Percentiles rank a stretch among this genome's conserved stretches.
Evolutionary conservation across 257 asterid genomes (phyloP).

Genomic region (Ligustrum vulgare): DNA sequence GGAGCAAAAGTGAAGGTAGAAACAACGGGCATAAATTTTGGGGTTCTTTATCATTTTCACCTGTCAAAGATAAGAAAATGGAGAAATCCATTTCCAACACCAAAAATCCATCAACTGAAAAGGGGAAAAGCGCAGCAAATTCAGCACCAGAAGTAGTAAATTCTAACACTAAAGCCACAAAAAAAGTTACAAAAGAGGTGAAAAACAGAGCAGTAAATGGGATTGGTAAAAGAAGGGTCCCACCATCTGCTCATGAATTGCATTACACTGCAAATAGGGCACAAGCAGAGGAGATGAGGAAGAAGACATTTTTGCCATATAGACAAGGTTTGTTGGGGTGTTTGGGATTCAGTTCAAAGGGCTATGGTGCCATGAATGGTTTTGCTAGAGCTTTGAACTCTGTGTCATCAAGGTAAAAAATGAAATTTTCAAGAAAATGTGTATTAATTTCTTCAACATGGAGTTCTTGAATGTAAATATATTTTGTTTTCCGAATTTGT

Average conservation of each 20-base stretch:
- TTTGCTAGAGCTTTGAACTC: slow-evolving; percentile 69
- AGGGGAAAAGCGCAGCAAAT: background rate
- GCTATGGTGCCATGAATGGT: slow-evolving; percentile 81
- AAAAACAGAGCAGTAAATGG: slow-evolving; percentile 39
- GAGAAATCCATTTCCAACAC: slow-evolving; percentile 24
- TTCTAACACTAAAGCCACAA: background rate
- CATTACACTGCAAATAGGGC: slow-evolving; percentile 75
- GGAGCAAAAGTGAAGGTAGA: slow-evolving; percentile 93
- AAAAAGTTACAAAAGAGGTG: slow-evolving; percentile 25
- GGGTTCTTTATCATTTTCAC: slow-evolving; percentile 64
- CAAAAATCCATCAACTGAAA: slow-evolving; percentile 18
- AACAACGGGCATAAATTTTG: slow-evolving; percentile 62
- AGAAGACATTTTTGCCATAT: slow-evolving; percentile 72
- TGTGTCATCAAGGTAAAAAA: slow-evolving; percentile 59
- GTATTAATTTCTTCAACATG: background rate
- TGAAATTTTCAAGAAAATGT: background rate
- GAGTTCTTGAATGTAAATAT: background rate
- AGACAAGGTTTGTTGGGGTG: slow-evolving; percentile 73
- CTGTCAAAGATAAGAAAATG: slow-evolving; percentile 60
- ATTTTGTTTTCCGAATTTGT: background rate
- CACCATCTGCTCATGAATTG: slow-evolving; percentile 79
- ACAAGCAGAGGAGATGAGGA: slow-evolving; percentile 87
- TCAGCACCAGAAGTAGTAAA: background rate
- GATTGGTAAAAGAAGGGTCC: slow-evolving; percentile 48
- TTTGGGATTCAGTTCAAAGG: slow-evolving; percentile 71